Conservation (phyloP, 371 early-diverging fungal genomes). For the Fennellomyces sp. region DNA sequence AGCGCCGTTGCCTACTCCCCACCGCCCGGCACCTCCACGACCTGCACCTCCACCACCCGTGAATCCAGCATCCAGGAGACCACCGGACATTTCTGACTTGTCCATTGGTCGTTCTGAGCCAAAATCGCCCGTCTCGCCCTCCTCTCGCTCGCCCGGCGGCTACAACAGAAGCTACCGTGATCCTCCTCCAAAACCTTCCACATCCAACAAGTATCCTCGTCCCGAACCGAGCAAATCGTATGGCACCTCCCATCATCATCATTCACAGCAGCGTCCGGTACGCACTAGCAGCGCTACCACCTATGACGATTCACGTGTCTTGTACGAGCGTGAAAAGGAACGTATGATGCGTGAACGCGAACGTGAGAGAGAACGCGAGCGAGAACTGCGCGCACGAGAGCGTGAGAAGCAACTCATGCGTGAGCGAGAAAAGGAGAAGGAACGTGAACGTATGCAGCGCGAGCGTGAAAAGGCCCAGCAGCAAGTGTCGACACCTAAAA, state of each 20-base stretch:
- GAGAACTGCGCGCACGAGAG: constrained; percentile 34
- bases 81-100: constrained; percentile 9
- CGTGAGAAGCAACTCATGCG: constrained; percentile 23
- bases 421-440: constrained; percentile 19
- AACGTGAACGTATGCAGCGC: constrained; percentile 12
- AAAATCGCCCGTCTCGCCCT: neutral
- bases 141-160: neutral
- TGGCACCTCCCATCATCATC: constrained; percentile 12
- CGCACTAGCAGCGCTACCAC: constrained; percentile 12
- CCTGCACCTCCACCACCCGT: constrained; percentile 29
- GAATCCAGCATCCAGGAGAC: constrained; percentile 5
- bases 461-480: constrained; percentile 33
- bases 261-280: constrained; percentile 5
- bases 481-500: constrained; percentile 39
- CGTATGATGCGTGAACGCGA: constrained; percentile 35
- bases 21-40: constrained; percentile 17
- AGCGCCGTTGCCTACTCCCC: constrained; percentile 6
- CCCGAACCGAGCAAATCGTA: constrained; percentile 38
- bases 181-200: neutral
- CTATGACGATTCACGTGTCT: constrained; percentile 13
- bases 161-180: constrained; percentile 2
- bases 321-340: constrained; percentile 20
- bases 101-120: constrained; percentile 7
- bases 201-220: constrained; percentile 16
- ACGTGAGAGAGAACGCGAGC: constrained; percentile 9